Conservation (phyloP, 2,329 filamentous ascomycete species). For the Talaromyces sp. region DNA sequence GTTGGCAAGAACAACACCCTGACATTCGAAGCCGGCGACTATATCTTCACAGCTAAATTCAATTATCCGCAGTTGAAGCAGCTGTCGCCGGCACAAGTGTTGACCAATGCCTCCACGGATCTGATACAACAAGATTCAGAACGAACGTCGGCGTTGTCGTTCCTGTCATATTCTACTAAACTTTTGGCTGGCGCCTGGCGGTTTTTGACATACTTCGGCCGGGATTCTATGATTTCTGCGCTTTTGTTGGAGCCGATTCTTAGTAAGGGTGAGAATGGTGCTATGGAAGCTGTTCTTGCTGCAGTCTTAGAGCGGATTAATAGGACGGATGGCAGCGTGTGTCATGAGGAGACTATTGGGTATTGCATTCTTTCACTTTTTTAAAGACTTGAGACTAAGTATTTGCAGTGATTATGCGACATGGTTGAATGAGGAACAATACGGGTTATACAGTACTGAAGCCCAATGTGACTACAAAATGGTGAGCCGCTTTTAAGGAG, state of each 20-base stretch:
- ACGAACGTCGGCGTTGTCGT: conserved; percentile 55
- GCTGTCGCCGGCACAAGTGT: conserved; percentile 48
- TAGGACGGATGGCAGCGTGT: conserved; percentile 57
- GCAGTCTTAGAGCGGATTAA: conserved; percentile 61
- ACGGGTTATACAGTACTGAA: conserved; percentile 51
- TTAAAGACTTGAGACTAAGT: conserved; percentile 1
- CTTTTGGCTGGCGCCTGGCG: conserved; percentile 63
- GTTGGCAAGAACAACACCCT: conserved; percentile 39
- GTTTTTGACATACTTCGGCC: conserved; percentile 65
- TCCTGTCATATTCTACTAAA: conserved; percentile 62
- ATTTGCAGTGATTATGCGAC: conserved; percentile 58
- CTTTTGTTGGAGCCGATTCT: conserved; percentile 58
- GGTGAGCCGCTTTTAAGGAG: conserved; percentile 25
- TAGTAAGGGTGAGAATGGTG: conserved; percentile 52
- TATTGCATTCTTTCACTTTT: conserved; percentile 10
- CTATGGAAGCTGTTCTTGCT: conserved; percentile 60
- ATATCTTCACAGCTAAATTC: conserved; percentile 57
- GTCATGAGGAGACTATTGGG: conserved; percentile 64
- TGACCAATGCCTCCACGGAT: conserved; percentile 47
- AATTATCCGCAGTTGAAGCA: conserved; percentile 62
- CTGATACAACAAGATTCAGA: conserved; percentile 47
- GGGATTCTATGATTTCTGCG: conserved; percentile 61
- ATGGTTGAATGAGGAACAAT: conserved; percentile 51
- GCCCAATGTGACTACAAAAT: conserved; percentile 59
- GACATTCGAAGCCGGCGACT: conserved; percentile 52